Base-by-base conservation (phyloP, 2,329 filamentous ascomycete species). In the Aspergillus clavatus region DNA sequence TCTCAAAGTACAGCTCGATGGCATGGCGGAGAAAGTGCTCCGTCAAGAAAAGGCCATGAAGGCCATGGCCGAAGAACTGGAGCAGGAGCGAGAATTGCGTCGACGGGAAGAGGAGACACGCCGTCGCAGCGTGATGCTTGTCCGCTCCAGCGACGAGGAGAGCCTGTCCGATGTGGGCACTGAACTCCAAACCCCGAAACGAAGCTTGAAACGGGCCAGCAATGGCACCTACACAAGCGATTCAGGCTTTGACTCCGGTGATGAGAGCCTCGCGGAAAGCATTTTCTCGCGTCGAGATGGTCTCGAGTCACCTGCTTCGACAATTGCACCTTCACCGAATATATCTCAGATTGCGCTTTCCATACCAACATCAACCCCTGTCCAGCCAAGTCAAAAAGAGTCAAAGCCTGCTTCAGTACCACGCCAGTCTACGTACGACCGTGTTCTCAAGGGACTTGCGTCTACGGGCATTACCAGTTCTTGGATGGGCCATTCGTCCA, bases 1-100 rank as follows among this genome's bases (percentile, higher is more conserved):
- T 53, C 65, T 83, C 42, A 82, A 82, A 63, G 70, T 76, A 51
- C 81, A 83, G 60, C 68, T 84, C 16, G 76, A 82, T 58, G 77
- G 77, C 28, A 78, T 83, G 72, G 77, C 78, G 4, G 72, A 72
- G 26, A 73, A 74, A 48, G 74, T 76, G 2, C 63, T 70, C 12
- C 75, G 81, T 54, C 79, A 81, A 56, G 77, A 81, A 47, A 72
- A 72, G 53, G 72, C 75, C 40, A 80, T 81, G 66, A 69, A 71
- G 48, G 72, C 72, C 27, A 65, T 80, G 54, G 70, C 70, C 1
- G 66, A 71, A 24, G 71, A 78, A 47, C 54, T 79, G 5, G 69
- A 72, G 27, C 58, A 67, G 36, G 74, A 76, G 50, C 67, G 68
- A 45, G 57, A 65, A 27, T 43, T 61, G 40, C 65, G 71, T 18